Percentiles rank a stretch among this genome's conserved stretches.
Conservation (phyloP, 208 protist species). For the Trypanosoma lewisi region DNA sequence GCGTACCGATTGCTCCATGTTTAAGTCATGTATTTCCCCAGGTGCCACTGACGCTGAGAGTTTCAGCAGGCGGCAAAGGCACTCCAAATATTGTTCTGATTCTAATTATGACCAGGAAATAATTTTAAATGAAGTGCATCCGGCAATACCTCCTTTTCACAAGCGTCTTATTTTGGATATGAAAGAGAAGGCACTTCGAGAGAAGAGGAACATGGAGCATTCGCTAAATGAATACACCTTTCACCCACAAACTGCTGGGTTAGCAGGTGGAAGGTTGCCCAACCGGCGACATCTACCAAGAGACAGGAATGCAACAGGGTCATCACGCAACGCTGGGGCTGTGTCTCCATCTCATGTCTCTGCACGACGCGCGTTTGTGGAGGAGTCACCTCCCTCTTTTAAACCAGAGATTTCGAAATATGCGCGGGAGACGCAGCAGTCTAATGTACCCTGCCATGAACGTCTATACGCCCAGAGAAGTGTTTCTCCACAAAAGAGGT, state of each 20-base stretch:
- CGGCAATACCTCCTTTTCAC: constrained; percentile 53
- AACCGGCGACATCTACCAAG: background rate
- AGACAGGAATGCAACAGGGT: background rate
- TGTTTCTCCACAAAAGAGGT: background rate
- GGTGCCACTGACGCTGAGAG: background rate
- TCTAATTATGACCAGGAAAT: background rate
- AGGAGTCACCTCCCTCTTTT: constrained; percentile 11
- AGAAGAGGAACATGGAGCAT: constrained; percentile 43
- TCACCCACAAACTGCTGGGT: background rate
- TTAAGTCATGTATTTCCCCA: constrained; percentile 16
- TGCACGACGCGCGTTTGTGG: background rate
- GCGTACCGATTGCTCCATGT: constrained; percentile 10
- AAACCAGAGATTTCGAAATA: constrained; percentile 25
- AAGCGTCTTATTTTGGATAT: constrained; percentile 62
- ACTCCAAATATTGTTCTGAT: background rate
- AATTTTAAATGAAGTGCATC: background rate
- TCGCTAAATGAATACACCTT: constrained; percentile 18
- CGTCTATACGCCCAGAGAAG: constrained; percentile 14
- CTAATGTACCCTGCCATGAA: constrained; percentile 19
- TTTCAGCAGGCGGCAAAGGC: background rate
- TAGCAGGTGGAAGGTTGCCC: background rate
- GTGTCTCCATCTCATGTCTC: background rate
- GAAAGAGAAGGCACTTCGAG: constrained; percentile 48
- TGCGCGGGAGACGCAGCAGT: constrained; percentile 5
- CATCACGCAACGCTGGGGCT: background rate